Percentiles rank a stretch among this genome's conserved stretches.
Evolutionary conservation across 192 early-diverging fungal genomes (phyloP).

Genomic region (Coemansia interrupta): DNA sequence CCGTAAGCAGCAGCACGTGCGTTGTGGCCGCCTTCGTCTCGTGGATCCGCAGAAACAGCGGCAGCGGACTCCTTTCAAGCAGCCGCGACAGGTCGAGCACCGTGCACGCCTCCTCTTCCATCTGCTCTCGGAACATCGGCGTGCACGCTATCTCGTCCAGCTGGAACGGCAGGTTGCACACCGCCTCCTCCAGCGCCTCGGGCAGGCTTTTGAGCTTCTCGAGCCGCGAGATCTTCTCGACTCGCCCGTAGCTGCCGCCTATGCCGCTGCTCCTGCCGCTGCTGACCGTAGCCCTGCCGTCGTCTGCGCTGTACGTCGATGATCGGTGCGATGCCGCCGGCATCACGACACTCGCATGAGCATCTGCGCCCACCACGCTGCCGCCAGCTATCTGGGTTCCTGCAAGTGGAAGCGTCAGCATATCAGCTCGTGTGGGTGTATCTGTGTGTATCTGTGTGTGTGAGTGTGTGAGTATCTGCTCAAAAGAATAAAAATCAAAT

Average conservation of each 20-base stretch:
- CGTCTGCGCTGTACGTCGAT: constrained; percentile 21
- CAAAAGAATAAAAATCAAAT: background rate
- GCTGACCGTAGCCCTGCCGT: constrained; percentile 1
- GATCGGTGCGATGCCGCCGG: constrained; percentile 20
- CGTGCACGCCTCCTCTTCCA: constrained; percentile 39
- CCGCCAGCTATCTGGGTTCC: background rate
- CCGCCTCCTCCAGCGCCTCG: constrained; percentile 42
- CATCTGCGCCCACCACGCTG: background rate
- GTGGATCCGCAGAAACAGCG: constrained; percentile 45
- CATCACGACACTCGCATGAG: background rate
- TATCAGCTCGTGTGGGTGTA: background rate
- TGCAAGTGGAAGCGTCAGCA: constrained; percentile 2
- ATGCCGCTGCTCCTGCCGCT: constrained; percentile 11
- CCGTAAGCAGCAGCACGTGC: constrained; percentile 39
- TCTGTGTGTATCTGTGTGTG: background rate
- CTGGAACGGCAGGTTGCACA: constrained; percentile 40
- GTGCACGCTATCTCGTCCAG: constrained; percentile 43
- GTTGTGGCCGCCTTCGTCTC: constrained; percentile 49
- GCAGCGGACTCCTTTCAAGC: constrained; percentile 38
- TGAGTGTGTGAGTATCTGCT: background rate
- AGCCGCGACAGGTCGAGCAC: constrained; percentile 45
- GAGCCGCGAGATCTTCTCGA: constrained; percentile 46
- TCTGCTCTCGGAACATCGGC: constrained; percentile 48
- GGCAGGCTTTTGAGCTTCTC: constrained; percentile 50
- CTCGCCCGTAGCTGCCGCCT: constrained; percentile 21